Conservation (phyloP, 2,329 filamentous ascomycete genomes). For the Biscogniauxia mediterranea region DNA sequence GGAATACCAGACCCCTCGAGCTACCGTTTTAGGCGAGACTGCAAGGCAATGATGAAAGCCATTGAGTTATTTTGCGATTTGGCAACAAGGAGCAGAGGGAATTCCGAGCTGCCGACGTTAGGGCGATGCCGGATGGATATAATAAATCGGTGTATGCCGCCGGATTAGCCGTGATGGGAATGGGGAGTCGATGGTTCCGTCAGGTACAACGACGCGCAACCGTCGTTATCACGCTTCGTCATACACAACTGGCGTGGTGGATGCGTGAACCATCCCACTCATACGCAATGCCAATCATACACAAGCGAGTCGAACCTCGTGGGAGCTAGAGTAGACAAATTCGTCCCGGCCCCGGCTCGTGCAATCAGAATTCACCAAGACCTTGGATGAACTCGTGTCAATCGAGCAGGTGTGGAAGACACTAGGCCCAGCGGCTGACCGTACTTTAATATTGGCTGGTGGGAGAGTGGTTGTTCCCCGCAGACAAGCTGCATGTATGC, state of each 20-base stretch:
- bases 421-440: constrained; percentile 36
- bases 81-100: constrained; percentile 14
- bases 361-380: constrained; percentile 30
- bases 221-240: constrained; percentile 24
- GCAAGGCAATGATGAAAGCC: constrained; percentile 21
- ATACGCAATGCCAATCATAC: constrained; percentile 16
- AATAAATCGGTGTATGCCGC: constrained; percentile 19
- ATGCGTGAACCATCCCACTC: background rate
- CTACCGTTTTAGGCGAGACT: constrained; percentile 28
- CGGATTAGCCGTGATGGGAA: constrained; percentile 20
- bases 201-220: constrained; percentile 26
- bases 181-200: constrained; percentile 25
- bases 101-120: constrained; percentile 17
- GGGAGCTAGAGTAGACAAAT: constrained; percentile 20
- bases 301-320: constrained; percentile 28
- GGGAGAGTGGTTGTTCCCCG: constrained; percentile 38
- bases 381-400: constrained; percentile 24
- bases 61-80: constrained; percentile 24
- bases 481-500: constrained; percentile 35
- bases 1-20: constrained; percentile 39
- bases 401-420: constrained; percentile 14
- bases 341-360: constrained; percentile 16
- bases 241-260: constrained; percentile 20
- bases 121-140: constrained; percentile 27
- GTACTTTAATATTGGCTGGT: constrained; percentile 54